Percentiles rank a stretch among this genome's conserved stretches.
phyloP scores from a whole-genome alignment of 768 basidiomycete species.

The Boletellus ananas region DNA sequence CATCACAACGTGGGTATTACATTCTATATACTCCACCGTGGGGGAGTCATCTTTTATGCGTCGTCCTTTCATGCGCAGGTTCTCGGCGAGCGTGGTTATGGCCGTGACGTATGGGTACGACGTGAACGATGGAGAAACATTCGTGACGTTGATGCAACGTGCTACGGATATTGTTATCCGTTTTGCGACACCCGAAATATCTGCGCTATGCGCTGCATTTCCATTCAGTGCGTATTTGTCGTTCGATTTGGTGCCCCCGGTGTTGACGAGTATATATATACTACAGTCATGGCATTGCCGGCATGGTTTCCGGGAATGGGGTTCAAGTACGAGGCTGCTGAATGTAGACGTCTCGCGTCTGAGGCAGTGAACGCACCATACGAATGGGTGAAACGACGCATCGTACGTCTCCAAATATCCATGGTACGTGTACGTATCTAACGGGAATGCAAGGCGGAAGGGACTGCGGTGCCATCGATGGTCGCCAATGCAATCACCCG shows the following conservation, averaged over 20 bases:
- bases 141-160: slow-evolving; percentile 9
- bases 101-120: slow-evolving; percentile 19
- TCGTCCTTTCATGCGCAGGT: neutral
- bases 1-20: slow-evolving; percentile 9
- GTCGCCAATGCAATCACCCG: slow-evolving; percentile 11
- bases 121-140: slow-evolving; percentile 1
- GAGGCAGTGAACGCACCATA: slow-evolving; percentile 12
- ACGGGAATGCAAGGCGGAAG: slow-evolving; percentile 1
- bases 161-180: slow-evolving; percentile 7
- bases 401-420: slow-evolving; percentile 1
- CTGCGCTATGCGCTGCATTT: too few relatives aligned
- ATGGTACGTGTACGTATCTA: neutral
- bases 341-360: too few relatives aligned
- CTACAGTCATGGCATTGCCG: too few relatives aligned
- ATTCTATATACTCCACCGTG: neutral
- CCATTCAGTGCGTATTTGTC: too few relatives aligned
- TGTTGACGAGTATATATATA: too few relatives aligned
- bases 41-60: too few relatives aligned
- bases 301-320: too few relatives aligned
- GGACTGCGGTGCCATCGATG: slow-evolving; percentile 11
- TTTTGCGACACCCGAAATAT: neutral
- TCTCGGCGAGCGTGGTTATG: slow-evolving; percentile 9
- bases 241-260: too few relatives aligned
- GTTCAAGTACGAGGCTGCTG: too few relatives aligned
- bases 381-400: slow-evolving; percentile 5